Percentiles rank a stretch among this genome's conserved stretches.
phyloP scores from a whole-genome alignment of 2,329 filamentous ascomycete species.

The Aureobasidium sp. region DNA sequence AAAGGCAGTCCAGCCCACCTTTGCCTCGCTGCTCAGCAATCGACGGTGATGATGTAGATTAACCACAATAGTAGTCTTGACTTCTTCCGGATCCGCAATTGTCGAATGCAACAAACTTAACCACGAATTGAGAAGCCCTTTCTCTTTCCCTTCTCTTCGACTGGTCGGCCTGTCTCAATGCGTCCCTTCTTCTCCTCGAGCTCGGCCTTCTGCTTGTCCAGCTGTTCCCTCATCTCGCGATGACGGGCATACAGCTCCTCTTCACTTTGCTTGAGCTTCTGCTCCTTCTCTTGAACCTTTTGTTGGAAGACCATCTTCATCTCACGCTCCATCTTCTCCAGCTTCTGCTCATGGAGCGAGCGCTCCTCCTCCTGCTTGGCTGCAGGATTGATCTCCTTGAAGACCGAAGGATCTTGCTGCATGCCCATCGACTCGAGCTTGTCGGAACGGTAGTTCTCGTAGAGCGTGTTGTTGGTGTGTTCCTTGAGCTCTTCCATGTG shows the following conservation, averaged over 20 bases:
- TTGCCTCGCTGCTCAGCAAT: constrained; percentile 16
- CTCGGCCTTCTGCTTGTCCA: constrained; percentile 88
- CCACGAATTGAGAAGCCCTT: constrained; percentile 95
- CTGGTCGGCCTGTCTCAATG: constrained; percentile 86
- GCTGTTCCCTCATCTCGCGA: constrained; percentile 99
- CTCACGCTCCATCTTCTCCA: constrained; percentile 99
- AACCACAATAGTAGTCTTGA: constrained; percentile 22
- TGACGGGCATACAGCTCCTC: constrained; percentile 97
- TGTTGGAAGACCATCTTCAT: constrained; percentile 99
- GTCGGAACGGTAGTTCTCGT: constrained; percentile 99
- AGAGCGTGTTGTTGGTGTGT: constrained; percentile 97
- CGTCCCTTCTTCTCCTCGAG: constrained; percentile 97
- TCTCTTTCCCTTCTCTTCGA: constrained; percentile 97
- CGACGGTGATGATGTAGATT: constrained; percentile 23
- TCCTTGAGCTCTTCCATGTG: constrained; percentile 99
- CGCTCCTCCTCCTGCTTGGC: constrained; percentile 99
- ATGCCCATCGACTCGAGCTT: constrained; percentile 99
- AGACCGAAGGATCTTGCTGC: constrained; percentile 95
- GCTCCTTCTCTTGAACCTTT: constrained; percentile 99
- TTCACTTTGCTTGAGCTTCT: constrained; percentile 98
- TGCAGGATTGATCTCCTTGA: constrained; percentile 99
- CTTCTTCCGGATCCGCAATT: constrained; percentile 8
- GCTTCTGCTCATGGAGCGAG: constrained; percentile 96
- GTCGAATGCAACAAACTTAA: constrained; percentile 18
- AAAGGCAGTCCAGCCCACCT: constrained; percentile 15